These are phyloP conservation scores for Boletus bicolor DNA, from an alignment of 768 basidiomycete genomes.

Conservation along the genomic window DNA sequence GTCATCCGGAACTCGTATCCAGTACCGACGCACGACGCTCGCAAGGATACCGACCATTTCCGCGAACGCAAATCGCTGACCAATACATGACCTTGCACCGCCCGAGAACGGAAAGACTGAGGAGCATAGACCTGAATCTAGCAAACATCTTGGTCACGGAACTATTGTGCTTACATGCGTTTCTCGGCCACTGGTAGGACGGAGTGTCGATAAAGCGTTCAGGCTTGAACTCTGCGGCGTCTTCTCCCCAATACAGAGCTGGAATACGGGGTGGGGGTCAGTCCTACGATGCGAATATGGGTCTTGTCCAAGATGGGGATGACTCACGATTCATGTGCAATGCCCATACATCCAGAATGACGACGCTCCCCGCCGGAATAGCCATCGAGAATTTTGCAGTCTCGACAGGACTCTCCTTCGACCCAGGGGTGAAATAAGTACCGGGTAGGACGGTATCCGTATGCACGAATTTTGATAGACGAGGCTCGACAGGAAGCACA, in stretches of 20 bases:
- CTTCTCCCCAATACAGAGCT: slow-evolving; percentile 52
- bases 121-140: background rate
- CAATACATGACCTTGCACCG: slow-evolving; percentile 47
- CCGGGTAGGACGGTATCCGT: slow-evolving; percentile 36
- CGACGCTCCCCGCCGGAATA: slow-evolving; percentile 37
- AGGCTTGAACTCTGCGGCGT: slow-evolving; percentile 43
- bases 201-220: slow-evolving; percentile 50
- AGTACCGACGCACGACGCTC: slow-evolving; percentile 40
- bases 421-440: slow-evolving; percentile 32
- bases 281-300: background rate
- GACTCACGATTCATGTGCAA: slow-evolving; percentile 46
- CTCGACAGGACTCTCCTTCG: slow-evolving; percentile 12
- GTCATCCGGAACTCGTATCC: slow-evolving; percentile 39
- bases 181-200: slow-evolving; percentile 49
- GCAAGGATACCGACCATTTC: slow-evolving; percentile 44
- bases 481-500: slow-evolving; percentile 36
- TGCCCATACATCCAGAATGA: slow-evolving; percentile 41
- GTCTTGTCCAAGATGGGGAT: background rate
- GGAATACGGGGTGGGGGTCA: background rate
- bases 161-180: slow-evolving; percentile 38
- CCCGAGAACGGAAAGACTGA: slow-evolving; percentile 45
- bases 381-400: slow-evolving; percentile 33
- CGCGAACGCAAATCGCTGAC: slow-evolving; percentile 45
- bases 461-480: slow-evolving; percentile 35
- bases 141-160: background rate